Base-by-base conservation (phyloP, 352 stramenopile genomes). In the Pythium pyrilobum region DNA sequence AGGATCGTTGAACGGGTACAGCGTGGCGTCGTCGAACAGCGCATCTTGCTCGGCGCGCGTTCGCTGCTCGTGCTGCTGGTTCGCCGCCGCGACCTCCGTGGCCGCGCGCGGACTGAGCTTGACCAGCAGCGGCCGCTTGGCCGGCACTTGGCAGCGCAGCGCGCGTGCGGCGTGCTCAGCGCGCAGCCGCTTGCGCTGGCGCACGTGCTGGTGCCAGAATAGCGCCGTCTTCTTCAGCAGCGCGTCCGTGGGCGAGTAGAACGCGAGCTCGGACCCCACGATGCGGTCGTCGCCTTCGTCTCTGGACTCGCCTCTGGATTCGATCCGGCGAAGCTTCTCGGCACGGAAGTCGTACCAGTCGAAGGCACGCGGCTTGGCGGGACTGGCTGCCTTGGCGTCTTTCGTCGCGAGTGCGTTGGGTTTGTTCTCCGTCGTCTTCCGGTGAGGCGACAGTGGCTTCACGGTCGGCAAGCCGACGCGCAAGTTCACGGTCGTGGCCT, bases 141-240 rank as follows among this genome's bases (percentile, higher is more conserved):
- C 23, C 3, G 62, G 51, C 38, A 64, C 33, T 32, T 45, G 61
- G n/a, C 55, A 68, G 24, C 68, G 70, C 4, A 10, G 9, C 6
- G 58, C 32, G 11, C 61, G 43, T 6, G 57, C 36, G 9, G 66
- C 43, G 1, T 69, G 37, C 0, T 54, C 42, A 10, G 46, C 43
- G 8, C 69, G 59, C 40, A 56, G 62, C 27, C 53, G 55, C 31
- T 52, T 54, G 18, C 61, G 58, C 10, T 62, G 45, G 2, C 49
- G 31, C 1, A 67, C 61, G 29, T 77, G 63, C 3, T 56, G 42
- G 32, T 63, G 55, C 78, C 78, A 89, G 38, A 74, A 70, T 15
- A 48, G 37, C 13, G 70, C 62, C 4, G 68, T 76, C 38, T 72
- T 79, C 52, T 70, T 71, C 53, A 89, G 67, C 18, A 85, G 38